Conservation (phyloP, 352 stramenopile species). For the Elongisporangium anandrum region DNA sequence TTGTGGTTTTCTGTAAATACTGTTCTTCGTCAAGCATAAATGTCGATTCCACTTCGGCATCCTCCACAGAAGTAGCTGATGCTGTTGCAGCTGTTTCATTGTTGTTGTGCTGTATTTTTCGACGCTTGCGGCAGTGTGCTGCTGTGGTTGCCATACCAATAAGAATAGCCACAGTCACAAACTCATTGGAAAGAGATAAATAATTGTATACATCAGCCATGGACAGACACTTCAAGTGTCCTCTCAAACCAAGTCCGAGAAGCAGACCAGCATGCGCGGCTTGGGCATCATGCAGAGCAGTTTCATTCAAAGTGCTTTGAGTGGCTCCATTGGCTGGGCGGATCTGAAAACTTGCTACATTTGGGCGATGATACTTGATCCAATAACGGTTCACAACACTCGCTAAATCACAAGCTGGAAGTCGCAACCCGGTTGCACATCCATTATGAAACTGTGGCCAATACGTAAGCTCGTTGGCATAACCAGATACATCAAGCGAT, state of each 20-base stretch:
- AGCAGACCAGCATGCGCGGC: conserved; percentile 93
- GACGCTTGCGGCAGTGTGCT: conserved; percentile 56
- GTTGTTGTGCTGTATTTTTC: not conserved
- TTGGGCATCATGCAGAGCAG: conserved; percentile 3
- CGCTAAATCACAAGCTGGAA: conserved; percentile 66
- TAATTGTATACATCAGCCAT: conserved; percentile 99
- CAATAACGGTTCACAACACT: conserved; percentile 93
- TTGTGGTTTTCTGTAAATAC: conserved; percentile 11
- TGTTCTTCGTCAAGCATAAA: not conserved
- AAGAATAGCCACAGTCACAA: conserved; percentile 95
- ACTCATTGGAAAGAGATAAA: conserved; percentile 94
- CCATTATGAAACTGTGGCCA: conserved; percentile 99
- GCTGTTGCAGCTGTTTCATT: not conserved
- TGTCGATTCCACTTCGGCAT: not conserved
- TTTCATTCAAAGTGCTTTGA: conserved; percentile 5
- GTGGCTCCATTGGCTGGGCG: conserved; percentile 1
- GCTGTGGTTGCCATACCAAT: conserved; percentile 96
- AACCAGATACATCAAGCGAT: conserved; percentile 88
- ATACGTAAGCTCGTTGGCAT: conserved; percentile 88
- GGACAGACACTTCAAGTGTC: conserved; percentile 93
- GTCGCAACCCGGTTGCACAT: conserved; percentile 92
- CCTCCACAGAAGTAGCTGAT: not conserved
- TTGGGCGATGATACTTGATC: conserved; percentile 97
- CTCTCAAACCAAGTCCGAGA: conserved; percentile 92
- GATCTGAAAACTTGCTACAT: conserved; percentile 26